A percentile compares a stretch with the other conserved stretches of the same genome.
These are phyloP conservation scores for Penicillium crystallinum DNA, from an alignment of 495 filamentous ascomycete genomes.

Conservation along the genomic window DNA sequence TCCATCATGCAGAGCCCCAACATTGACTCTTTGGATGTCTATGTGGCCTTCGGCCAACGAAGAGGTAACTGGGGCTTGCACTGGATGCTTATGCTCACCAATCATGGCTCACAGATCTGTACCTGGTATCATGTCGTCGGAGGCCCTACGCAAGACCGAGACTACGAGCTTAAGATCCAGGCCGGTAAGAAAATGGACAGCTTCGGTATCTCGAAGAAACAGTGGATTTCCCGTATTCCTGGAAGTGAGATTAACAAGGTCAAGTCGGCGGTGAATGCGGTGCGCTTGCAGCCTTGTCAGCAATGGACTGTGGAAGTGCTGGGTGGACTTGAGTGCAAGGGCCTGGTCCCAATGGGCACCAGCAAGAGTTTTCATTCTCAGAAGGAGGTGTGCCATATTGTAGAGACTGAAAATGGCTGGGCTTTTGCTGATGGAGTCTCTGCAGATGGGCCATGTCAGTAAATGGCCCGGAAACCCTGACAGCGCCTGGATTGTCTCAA, in stretches of 20 bases:
- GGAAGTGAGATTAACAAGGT: neutral
- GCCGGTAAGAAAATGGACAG: neutral
- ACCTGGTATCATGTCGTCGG: slow-evolving; percentile 6
- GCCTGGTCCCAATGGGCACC: neutral
- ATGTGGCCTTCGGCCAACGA: neutral
- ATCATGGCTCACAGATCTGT: neutral
- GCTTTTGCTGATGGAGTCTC: neutral
- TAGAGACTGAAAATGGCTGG: neutral
- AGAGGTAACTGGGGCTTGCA: neutral
- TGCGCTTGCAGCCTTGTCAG: neutral
- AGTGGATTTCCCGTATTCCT: neutral
- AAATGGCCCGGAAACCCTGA: neutral
- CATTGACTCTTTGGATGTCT: neutral
- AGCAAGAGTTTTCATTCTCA: neutral
- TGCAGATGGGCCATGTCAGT: neutral
- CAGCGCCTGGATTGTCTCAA: neutral
- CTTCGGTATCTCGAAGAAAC: neutral
- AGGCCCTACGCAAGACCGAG: neutral
- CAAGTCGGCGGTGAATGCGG: neutral
- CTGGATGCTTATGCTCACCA: neutral
- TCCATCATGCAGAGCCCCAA: neutral
- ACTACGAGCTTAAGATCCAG: neutral
- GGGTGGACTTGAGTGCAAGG: neutral
- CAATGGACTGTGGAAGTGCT: neutral
- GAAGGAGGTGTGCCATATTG: neutral